Base-by-base conservation (phyloP, 768 basidiomycete species). In the Exsudoporus frostii region DNA sequence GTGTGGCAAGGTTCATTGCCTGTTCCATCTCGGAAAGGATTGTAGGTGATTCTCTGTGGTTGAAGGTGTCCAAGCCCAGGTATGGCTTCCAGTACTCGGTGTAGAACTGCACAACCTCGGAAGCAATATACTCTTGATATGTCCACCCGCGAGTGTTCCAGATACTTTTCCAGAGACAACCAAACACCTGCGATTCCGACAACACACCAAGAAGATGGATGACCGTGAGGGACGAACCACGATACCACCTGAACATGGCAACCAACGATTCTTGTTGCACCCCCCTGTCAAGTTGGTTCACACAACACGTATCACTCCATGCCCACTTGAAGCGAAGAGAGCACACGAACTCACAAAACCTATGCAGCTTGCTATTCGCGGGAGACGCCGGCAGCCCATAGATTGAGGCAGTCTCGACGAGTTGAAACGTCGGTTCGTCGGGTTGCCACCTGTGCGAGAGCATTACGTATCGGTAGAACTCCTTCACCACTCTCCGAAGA, bases 41-140 rank as follows among this genome's bases (percentile, higher is more conserved):
- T 3, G 11, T 3, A 6, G 49, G 39, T 0, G 48, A 56, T 8
- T 56, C 29, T 19, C 50, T 56, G 41, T 50, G 48, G 30, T 57
- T 56, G 27, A n/a, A 49, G 4, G 32, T 22, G 2, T 15, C 19
- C 38, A 57, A 24, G 0, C 15, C 44, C 1, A 48, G 47, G 15
- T 57, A 57, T 4, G 51, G 51, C 17, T 47, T 47, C 56, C 54
- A 55, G 30, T 55, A 51, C 13, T 55, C 51, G 0, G 56, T 54
- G 20, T 58, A 59, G 32, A 59, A 58, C 19, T 34, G 40, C 9
- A 58, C 37, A 0, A 8, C 7, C 13, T 40, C 2, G 1, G 51
- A 33, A 1, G 56, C 58, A 14, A 45, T 6, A 11, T n/a, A n/a
- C n/a, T n/a, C n/a, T n/a, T n/a, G n/a, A n/a, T n/a, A n/a, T n/a